phyloP scores from a whole-genome alignment of 139 green algal species.

The Chlamydomonas sp. region DNA sequence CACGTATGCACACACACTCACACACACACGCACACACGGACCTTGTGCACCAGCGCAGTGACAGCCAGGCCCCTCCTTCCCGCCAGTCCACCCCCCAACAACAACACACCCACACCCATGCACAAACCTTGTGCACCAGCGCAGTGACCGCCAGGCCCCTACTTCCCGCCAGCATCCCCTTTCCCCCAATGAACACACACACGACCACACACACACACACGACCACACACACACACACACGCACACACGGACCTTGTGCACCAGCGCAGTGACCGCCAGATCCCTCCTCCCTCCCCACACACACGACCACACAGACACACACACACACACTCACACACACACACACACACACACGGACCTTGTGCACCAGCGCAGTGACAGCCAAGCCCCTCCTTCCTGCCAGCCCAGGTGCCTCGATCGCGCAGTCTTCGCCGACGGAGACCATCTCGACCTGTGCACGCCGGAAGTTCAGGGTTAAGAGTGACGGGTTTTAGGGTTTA shows the following conservation, averaged over 20 bases:
- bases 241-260: no score
- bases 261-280: no score
- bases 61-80: constrained; percentile 78
- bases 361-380: constrained; percentile 77
- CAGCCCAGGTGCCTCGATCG: constrained; percentile 46
- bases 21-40: constrained; percentile 23
- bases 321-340: no score
- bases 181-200: no score
- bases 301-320: no score
- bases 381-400: constrained; percentile 74
- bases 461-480: constrained; percentile 18
- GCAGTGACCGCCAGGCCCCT: constrained; percentile 79
- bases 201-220: no score
- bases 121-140: constrained; percentile 76
- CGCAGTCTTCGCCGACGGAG: constrained; percentile 73
- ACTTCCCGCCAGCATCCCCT: constrained; percentile 52
- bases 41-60: constrained; percentile 81
- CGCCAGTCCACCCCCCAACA: constrained; percentile 41
- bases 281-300: no score
- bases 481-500: no score
- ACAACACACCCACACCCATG: no score
- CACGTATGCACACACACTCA: no score
- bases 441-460: no score
- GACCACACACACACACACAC: no score
- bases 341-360: constrained; percentile 49